phyloP scores from a whole-genome alignment of 2,329 filamentous ascomycete species.

The Helotiales sp. region DNA sequence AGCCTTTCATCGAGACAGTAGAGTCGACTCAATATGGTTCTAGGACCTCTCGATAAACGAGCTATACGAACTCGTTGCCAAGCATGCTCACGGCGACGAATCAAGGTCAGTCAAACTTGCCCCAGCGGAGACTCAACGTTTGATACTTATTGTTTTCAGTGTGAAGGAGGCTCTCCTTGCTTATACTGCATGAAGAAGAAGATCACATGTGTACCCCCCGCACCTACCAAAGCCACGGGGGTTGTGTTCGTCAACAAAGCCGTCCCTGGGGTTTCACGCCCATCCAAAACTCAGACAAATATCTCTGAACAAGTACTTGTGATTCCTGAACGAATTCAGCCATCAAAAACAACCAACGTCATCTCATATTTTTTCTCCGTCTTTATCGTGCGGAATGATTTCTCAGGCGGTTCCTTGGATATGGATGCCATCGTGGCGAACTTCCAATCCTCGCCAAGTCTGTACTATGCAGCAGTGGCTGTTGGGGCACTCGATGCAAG shows the following conservation, averaged over 20 bases:
- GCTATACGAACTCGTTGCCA: slow-evolving; percentile 25
- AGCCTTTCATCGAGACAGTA: not conserved
- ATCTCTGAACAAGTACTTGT: not conserved
- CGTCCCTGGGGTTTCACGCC: not conserved
- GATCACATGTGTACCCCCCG: slow-evolving; percentile 25
- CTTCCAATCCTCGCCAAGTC: slow-evolving; percentile 27
- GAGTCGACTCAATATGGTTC: slow-evolving; percentile 11
- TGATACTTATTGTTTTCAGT: slow-evolving; percentile 26
- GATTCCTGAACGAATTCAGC: not conserved
- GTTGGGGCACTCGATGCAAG: slow-evolving; percentile 32
- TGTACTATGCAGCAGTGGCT: slow-evolving; percentile 31
- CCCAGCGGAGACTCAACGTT: not conserved
- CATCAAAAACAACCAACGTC: slow-evolving; percentile 10
- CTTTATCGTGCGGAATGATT: slow-evolving; percentile 32
- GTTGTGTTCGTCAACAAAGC: slow-evolving; percentile 19
- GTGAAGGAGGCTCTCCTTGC: slow-evolving; percentile 31
- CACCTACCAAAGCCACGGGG: not conserved
- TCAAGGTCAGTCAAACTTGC: slow-evolving; percentile 24
- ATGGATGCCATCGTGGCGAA: slow-evolving; percentile 17
- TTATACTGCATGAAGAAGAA: slow-evolving; percentile 31
- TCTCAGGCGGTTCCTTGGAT: slow-evolving; percentile 21
- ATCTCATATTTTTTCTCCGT: slow-evolving; percentile 28
- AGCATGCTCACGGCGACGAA: slow-evolving; percentile 29
- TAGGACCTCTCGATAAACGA: slow-evolving; percentile 31
- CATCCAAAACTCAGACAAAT: not conserved